Evolutionary conservation across 2,329 filamentous ascomycete species (phyloP).

Genomic region (Trichoderma endophyticum): DNA sequence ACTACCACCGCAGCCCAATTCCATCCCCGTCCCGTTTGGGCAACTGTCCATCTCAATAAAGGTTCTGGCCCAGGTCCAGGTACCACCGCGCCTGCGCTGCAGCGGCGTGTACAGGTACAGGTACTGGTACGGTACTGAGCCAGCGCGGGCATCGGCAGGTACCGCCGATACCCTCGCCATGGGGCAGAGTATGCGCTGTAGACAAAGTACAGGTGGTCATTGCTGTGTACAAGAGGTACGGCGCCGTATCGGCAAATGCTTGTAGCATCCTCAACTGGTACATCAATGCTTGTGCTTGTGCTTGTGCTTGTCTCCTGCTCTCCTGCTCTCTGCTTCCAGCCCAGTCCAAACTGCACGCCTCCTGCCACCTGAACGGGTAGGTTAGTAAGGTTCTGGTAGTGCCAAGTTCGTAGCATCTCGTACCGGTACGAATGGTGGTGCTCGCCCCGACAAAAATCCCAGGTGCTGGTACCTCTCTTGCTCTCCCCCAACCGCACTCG

Average conservation of each 20-base stretch:
- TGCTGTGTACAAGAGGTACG: background rate
- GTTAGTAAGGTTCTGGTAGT: background rate
- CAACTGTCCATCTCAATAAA: conserved; percentile 25
- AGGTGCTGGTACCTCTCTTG: background rate
- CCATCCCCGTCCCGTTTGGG: conserved; percentile 32
- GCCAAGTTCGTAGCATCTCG: background rate
- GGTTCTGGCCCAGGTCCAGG: background rate
- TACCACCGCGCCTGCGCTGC: background rate
- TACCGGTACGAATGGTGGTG: background rate
- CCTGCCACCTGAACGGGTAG: background rate
- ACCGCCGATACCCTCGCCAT: background rate
- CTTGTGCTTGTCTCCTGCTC: background rate
- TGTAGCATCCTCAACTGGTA: background rate
- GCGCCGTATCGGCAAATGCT: background rate
- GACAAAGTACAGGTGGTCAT: background rate
- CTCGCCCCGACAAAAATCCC: background rate
- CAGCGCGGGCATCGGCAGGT: background rate
- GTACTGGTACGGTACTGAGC: background rate
- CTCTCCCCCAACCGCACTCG: background rate
- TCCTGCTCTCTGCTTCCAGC: background rate
- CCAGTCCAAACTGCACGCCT: background rate
- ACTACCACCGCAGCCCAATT: conserved; percentile 35
- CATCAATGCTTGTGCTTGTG: background rate
- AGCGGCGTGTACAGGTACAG: background rate
- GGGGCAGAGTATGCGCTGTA: background rate